Conservation (phyloP, 257 asterid genomes). For the Jaltomata sinuosa region DNA sequence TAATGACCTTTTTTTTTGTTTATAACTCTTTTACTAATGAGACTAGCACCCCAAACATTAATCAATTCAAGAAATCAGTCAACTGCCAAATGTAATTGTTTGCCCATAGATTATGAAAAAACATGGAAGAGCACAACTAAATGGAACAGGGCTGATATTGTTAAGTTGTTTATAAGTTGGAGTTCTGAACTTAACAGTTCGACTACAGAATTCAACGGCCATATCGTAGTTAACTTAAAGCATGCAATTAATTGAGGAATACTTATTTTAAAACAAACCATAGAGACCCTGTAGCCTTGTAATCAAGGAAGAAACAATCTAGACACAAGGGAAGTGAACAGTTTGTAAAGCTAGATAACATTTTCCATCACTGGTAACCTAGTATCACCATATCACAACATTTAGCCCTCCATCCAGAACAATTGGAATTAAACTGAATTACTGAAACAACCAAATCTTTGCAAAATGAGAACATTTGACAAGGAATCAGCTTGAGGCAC, state of each 20-base stretch:
- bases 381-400: neutral
- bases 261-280: neutral
- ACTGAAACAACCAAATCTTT: conserved; percentile 58
- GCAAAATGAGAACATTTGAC: conserved; percentile 59
- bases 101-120: neutral
- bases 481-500: conserved; percentile 14
- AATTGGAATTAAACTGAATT: neutral
- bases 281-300: neutral
- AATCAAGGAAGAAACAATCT: neutral
- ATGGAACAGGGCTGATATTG: neutral
- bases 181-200: neutral
- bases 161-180: neutral
- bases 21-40: neutral
- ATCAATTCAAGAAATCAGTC: neutral
- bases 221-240: neutral
- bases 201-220: neutral
- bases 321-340: neutral
- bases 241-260: neutral
- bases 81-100: neutral
- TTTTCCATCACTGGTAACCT: neutral
- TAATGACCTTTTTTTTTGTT: neutral
- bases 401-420: neutral
- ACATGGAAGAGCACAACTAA: neutral
- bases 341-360: neutral
- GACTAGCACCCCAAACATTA: neutral